Evolutionary conservation across 2,329 filamentous ascomycete genomes (phyloP).

Genomic region (Aspergillus viridinutans): DNA sequence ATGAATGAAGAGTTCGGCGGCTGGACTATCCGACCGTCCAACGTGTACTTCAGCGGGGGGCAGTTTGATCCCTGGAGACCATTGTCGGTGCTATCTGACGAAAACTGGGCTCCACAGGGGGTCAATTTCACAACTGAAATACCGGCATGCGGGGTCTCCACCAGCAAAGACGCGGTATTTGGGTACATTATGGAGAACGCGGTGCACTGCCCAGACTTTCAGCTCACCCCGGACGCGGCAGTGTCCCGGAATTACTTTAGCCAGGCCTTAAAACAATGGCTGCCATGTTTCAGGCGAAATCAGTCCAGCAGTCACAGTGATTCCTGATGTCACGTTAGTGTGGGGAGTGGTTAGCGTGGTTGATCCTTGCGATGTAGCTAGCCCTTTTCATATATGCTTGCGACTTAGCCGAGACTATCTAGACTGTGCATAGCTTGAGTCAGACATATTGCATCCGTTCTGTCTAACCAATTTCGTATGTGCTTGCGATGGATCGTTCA

Average conservation of each 20-base stretch:
- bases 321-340: not conserved
- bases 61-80: slow-evolving; percentile 53
- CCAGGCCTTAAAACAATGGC: slow-evolving; percentile 43
- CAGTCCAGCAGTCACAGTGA: not conserved
- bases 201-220: slow-evolving; percentile 50
- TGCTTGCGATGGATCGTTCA: not conserved
- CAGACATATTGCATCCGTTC: not conserved
- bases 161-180: slow-evolving; percentile 40
- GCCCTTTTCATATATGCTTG: slow-evolving; percentile 11
- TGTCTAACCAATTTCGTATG: not conserved
- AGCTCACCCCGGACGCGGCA: slow-evolving; percentile 28
- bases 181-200: slow-evolving; percentile 45
- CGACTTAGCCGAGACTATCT: slow-evolving; percentile 7
- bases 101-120: slow-evolving; percentile 38
- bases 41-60: slow-evolving; percentile 48
- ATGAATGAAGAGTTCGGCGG: slow-evolving; percentile 47
- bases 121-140: slow-evolving; percentile 37
- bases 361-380: slow-evolving; percentile 10
- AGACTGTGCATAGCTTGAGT: not conserved
- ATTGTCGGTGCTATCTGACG: slow-evolving; percentile 41
- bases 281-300: slow-evolving; percentile 39
- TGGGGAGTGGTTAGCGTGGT: not conserved
- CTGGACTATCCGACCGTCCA: slow-evolving; percentile 50
- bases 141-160: slow-evolving; percentile 41
- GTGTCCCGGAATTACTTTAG: slow-evolving; percentile 37